Percentiles rank a stretch among this genome's conserved stretches.
phyloP scores from a whole-genome alignment of 2,329 filamentous ascomycete genomes.

The Diaporthe ilicicola region DNA sequence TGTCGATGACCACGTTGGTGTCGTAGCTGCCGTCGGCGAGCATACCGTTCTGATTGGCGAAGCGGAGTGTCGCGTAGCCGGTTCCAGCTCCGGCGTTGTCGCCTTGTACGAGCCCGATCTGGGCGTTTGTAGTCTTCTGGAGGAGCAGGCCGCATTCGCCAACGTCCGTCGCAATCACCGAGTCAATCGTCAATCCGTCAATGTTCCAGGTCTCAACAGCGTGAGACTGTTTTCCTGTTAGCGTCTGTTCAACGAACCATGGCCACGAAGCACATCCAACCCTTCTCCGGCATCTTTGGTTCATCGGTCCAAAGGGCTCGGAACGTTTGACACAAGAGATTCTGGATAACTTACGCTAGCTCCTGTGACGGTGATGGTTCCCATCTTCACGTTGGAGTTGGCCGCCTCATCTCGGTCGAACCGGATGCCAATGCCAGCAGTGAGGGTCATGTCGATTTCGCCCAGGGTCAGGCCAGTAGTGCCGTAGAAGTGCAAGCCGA shows the following conservation, averaged over 20 bases:
- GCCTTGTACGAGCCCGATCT: slow-evolving; percentile 63
- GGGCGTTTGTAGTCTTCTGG: slow-evolving; percentile 60
- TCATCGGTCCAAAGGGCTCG: no score
- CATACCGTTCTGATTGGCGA: slow-evolving; percentile 59
- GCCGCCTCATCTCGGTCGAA: slow-evolving; percentile 63
- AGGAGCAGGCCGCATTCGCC: slow-evolving; percentile 64
- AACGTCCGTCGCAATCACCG: slow-evolving; percentile 61
- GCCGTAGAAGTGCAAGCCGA: slow-evolving; percentile 65
- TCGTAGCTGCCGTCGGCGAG: slow-evolving; percentile 51
- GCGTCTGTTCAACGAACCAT: not conserved
- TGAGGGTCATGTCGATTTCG: slow-evolving; percentile 62
- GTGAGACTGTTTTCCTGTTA: slow-evolving; percentile 45
- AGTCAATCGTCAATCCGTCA: slow-evolving; percentile 58
- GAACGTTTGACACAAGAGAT: not conserved
- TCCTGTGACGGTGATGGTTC: slow-evolving; percentile 58
- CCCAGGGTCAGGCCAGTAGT: slow-evolving; percentile 57
- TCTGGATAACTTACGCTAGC: slow-evolving; percentile 46
- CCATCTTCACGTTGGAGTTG: slow-evolving; percentile 65
- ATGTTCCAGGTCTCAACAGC: slow-evolving; percentile 69
- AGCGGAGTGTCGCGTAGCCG: slow-evolving; percentile 64
- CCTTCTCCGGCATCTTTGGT: no score
- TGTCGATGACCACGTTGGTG: slow-evolving; percentile 62
- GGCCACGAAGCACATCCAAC: no score
- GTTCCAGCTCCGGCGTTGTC: slow-evolving; percentile 60
- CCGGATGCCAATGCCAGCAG: slow-evolving; percentile 62